Conservation (phyloP, 805 yeast species). For the Zygosaccharomyces lentus region DNA sequence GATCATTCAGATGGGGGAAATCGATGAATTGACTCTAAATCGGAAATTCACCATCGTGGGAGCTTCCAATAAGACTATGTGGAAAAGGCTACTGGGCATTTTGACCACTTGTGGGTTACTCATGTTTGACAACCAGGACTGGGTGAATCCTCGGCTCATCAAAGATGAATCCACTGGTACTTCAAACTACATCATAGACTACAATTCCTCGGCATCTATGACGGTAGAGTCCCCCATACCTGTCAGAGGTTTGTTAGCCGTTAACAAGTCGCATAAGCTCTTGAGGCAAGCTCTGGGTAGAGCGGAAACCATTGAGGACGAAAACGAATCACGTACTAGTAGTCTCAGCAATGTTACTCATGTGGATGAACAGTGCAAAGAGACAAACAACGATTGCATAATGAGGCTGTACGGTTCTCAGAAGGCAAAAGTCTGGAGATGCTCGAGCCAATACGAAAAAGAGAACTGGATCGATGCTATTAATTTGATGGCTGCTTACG, state of each 20-base stretch:
- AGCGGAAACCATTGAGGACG: conserved; percentile 7
- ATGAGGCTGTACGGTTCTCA: conserved; percentile 42
- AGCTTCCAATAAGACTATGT: conserved; percentile 26
- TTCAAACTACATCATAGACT: conserved; percentile 34
- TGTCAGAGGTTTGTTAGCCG: conserved; percentile 22
- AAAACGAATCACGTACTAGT: conserved; percentile 15
- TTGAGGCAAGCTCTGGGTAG: conserved; percentile 3
- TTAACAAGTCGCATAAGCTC: conserved; percentile 8
- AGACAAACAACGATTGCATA: conserved; percentile 30
- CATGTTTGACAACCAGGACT: conserved; percentile 37
- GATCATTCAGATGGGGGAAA: conserved; percentile 34
- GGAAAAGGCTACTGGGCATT: conserved; percentile 47
- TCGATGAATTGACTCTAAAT: conserved; percentile 37
- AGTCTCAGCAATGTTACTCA: conserved; percentile 35
- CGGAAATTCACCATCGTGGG: conserved; percentile 34
- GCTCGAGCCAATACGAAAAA: conserved; percentile 43
- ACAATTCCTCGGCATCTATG: conserved; percentile 19
- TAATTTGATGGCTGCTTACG: conserved; percentile 26
- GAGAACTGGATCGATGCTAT: conserved; percentile 55
- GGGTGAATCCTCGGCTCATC: conserved; percentile 29
- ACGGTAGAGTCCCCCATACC: conserved; percentile 15
- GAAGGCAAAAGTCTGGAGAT: conserved; percentile 40
- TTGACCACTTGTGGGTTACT: conserved; percentile 48
- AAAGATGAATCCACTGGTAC: conserved; percentile 20
- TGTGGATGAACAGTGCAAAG: conserved; percentile 13